Base-by-base conservation (phyloP, 768 basidiomycete genomes). In the Lepiota brunneoincarnata region DNA sequence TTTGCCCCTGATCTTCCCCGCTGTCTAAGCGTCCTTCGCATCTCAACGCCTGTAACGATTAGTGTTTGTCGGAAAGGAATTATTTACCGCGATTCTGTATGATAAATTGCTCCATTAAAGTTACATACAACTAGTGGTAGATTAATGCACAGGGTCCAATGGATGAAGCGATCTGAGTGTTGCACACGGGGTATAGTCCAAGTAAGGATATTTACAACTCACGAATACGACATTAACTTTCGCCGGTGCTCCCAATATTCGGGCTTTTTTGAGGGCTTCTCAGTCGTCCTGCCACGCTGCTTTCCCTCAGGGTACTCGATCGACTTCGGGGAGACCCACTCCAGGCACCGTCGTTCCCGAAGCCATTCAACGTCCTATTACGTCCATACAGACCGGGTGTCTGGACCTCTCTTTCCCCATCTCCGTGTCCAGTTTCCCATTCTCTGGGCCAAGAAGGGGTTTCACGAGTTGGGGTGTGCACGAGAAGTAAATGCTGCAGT, bases 391-490 rank as follows among this genome's bases (percentile, higher is more conserved):
- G 64, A n/a, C 66, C 65, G 28, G 69, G 61, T 3, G 67, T 64
- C 9, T 55, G 63, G 4, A 54, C 41, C 49, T 69, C 70, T 46
- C 72, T 64, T 51, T 76, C 77, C 56, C 63, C 51, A 54, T 74
- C 69, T 40, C 48, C 41, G 36, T 64, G 61, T 37, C 63, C 64
- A 55, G 73, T 67, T 36, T 58, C 56, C 41, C 50, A 36, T 54
- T 47, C 47, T 31, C 54, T 58, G 23, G 53, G 39, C 64, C 63
- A 5, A 54, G 51, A 40, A 57, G 63, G 18, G 69, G 66, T 35
- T 18, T 84, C 80, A 31, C 77, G 75, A 23, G 87, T 80, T 11
- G 87, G 85, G 2, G 86, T 81, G 61, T 86, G 83, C 10, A 82
- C 80, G 26, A 89, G 68, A 10, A 90, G 64, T n/a, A 87, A 67